These are phyloP conservation scores for Arachis stenosperma DNA, from an alignment of 306 rosid species.

Conservation along the genomic window DNA sequence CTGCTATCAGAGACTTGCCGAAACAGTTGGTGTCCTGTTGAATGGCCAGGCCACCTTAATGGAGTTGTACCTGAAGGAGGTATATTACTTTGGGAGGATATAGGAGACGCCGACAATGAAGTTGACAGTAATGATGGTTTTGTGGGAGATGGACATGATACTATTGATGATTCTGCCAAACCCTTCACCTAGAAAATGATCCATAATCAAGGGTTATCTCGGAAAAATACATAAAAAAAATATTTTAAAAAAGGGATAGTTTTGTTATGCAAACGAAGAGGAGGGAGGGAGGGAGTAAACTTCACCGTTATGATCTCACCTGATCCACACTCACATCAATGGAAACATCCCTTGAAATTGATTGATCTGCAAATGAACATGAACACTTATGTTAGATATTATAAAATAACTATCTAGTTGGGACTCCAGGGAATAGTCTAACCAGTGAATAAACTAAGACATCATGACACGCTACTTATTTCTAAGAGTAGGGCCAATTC, in stretches of 20 bases:
- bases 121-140: constrained; percentile 72
- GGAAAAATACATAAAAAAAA: constrained; percentile 21
- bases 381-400: constrained; percentile 36
- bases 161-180: constrained; percentile 52
- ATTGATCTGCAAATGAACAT: constrained; percentile 61
- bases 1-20: constrained; percentile 69
- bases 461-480: background rate
- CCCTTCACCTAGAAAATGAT: constrained; percentile 62
- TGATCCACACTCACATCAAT: constrained; percentile 70
- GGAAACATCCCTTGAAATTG: constrained; percentile 66
- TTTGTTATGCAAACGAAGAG: too few species aligned
- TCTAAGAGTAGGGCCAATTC: background rate
- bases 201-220: constrained; percentile 11
- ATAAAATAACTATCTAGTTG: constrained; percentile 19
- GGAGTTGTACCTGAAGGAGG: constrained; percentile 66
- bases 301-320: constrained; percentile 52
- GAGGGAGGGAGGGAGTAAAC: background rate
- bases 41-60: constrained; percentile 54
- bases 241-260: background rate
- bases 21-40: constrained; percentile 70
- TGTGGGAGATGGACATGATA: constrained; percentile 61
- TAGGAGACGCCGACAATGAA: constrained; percentile 66
- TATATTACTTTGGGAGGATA: constrained; percentile 60
- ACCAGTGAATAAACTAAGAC: constrained; percentile 9
- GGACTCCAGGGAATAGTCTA: constrained; percentile 10